phyloP scores from a whole-genome alignment of 1,284 basidiomycete genomes.

The Trametes pubescens region DNA sequence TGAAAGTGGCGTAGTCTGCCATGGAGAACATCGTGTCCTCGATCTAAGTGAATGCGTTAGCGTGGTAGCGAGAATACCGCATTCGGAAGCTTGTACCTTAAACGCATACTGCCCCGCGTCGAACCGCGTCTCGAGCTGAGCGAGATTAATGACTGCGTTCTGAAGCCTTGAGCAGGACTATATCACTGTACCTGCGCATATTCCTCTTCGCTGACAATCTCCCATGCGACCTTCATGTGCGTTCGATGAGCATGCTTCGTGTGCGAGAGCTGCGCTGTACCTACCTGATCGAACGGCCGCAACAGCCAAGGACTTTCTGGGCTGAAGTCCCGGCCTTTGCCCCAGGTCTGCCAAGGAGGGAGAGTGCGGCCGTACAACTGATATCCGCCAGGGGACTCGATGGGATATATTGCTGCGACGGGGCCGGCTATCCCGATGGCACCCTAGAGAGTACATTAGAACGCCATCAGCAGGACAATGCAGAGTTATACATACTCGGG shows the following conservation, averaged over 20 bases:
- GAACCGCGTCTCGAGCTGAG: slow-evolving; percentile 62
- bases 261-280: no score
- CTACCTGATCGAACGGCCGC: slow-evolving; percentile 67
- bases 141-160: background rate
- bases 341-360: slow-evolving; percentile 71
- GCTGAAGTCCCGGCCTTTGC: slow-evolving; percentile 56
- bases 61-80: background rate
- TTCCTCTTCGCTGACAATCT: slow-evolving; percentile 53
- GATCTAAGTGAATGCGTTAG: slow-evolving; percentile 45
- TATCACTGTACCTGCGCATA: slow-evolving; percentile 51
- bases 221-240: slow-evolving; percentile 52
- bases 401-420: slow-evolving; percentile 70
- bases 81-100: slow-evolving; percentile 46
- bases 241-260: background rate
- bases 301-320: slow-evolving; percentile 66
- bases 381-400: slow-evolving; percentile 72
- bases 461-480: no score
- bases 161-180: background rate
- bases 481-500: slow-evolving; percentile 58
- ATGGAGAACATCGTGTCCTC: slow-evolving; percentile 62
- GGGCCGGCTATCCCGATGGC: slow-evolving; percentile 70
- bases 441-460: slow-evolving; percentile 49
- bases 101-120: slow-evolving; percentile 69
- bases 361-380: slow-evolving; percentile 68
- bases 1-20: slow-evolving; percentile 56